Conservation (phyloP, 2,329 filamentous ascomycete species). For the Aspergillus novofumigatus region DNA sequence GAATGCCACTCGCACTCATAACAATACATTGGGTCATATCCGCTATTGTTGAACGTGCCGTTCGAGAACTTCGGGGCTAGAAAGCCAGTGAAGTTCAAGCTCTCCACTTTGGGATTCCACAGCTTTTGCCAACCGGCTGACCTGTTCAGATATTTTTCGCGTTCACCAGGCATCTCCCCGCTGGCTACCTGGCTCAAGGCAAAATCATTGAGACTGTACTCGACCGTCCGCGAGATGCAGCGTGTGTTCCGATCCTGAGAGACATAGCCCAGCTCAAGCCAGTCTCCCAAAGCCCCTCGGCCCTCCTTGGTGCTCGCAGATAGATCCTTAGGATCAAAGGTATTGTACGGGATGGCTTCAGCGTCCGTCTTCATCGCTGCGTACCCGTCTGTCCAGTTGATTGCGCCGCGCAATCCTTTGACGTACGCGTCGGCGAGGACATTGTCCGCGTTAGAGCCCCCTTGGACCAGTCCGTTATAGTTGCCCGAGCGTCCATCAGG, state of each 20-base stretch:
- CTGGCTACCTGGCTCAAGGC: conserved; percentile 54
- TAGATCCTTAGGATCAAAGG: conserved; percentile 50
- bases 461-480: conserved; percentile 60
- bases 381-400: conserved; percentile 64
- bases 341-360: conserved; percentile 59
- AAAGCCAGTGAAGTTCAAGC: conserved; percentile 52
- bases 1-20: conserved; percentile 64
- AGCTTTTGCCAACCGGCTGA: conserved; percentile 69
- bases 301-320: conserved; percentile 65
- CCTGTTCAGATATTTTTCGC: conserved; percentile 56
- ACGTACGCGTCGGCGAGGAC: conserved; percentile 69
- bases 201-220: conserved; percentile 64
- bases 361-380: conserved; percentile 64
- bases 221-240: conserved; percentile 62
- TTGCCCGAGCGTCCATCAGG: conserved; percentile 65
- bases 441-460: conserved; percentile 67
- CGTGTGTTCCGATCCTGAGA: conserved; percentile 54
- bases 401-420: conserved; percentile 59
- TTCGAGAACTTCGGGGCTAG: conserved; percentile 55
- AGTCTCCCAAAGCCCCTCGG: conserved; percentile 64
- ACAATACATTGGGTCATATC: conserved; percentile 50
- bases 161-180: conserved; percentile 45
- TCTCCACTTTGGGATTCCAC: conserved; percentile 58
- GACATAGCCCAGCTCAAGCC: conserved; percentile 62
- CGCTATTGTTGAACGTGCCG: conserved; percentile 45